A percentile compares a stretch with the other conserved stretches of the same genome.
Conservation (phyloP, 495 filamentous ascomycete species). For the Hypoxylon subgilvum region DNA sequence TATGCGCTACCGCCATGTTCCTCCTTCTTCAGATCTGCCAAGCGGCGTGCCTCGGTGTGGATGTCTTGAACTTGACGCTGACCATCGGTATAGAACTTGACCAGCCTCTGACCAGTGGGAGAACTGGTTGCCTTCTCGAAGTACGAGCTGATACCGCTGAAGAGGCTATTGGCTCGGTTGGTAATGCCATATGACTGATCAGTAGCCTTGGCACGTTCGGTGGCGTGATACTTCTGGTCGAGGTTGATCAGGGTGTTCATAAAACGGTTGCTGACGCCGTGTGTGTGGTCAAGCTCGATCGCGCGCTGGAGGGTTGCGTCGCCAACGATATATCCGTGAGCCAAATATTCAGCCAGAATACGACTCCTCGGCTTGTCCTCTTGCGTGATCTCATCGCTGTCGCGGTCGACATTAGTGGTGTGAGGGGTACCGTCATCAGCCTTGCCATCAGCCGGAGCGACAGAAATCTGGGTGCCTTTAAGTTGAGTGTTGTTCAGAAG, state of each 20-base stretch:
- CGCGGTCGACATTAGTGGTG: constrained; percentile 56
- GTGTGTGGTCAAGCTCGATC: constrained; percentile 87
- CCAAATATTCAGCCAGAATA: constrained; percentile 93
- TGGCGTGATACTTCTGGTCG: constrained; percentile 81
- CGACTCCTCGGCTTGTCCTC: constrained; percentile 94
- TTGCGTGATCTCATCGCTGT: constrained; percentile 76
- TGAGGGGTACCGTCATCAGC: constrained; percentile 64
- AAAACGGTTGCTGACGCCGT: constrained; percentile 81
- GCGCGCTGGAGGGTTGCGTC: constrained; percentile 84
- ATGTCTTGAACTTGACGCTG: constrained; percentile 91
- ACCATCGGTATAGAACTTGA: constrained; percentile 80
- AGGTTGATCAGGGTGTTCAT: constrained; percentile 72
- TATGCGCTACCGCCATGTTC: constrained; percentile 56
- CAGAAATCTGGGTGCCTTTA: constrained; percentile 77
- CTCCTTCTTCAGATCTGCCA: constrained; percentile 87
- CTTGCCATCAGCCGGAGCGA: constrained; percentile 69
- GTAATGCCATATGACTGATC: constrained; percentile 78
- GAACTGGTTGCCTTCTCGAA: constrained; percentile 90
- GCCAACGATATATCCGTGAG: constrained; percentile 87
- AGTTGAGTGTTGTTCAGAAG: constrained; percentile 96
- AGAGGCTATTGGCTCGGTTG: constrained; percentile 66
- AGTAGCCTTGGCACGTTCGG: constrained; percentile 74
- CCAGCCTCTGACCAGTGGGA: constrained; percentile 83
- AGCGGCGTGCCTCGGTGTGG: constrained; percentile 82
- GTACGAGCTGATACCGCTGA: constrained; percentile 74